Base-by-base conservation (phyloP, 495 filamentous ascomycete species). In the Penicillium paradoxum region DNA sequence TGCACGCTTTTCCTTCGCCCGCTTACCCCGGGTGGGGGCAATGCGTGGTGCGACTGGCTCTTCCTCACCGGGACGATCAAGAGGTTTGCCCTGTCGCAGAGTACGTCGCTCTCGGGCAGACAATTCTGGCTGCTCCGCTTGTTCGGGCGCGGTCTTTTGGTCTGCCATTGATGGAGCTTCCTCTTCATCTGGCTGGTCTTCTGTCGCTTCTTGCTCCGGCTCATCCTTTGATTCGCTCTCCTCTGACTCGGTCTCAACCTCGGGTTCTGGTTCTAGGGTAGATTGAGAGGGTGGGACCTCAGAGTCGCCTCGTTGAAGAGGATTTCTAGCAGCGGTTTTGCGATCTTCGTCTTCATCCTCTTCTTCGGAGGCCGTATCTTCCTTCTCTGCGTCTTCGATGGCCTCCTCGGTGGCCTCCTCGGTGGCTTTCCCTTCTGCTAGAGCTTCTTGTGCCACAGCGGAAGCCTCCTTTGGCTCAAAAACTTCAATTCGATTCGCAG, bases 1-100 rank as follows among this genome's bases (percentile, higher is more conserved):
- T 0, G 88, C 81, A 62, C 95, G 96, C 74, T 93, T 96, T 40
- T 83, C 81, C 64, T 96, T 98, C 39, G 76, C 79, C 50, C 81
- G 83, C 69, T 95, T 92, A 33, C 91, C 93, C 22, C 92, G 89
- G 34, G 87, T 83, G 29, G 68, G 68, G 30, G 67, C 64, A 51
- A 56, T 57, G 6, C 58, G 58, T n/a, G 61, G 38, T 7, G 51
- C 34, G 9, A 49, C 24, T 7, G 57, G 55, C 38, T 65, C 60
- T 9, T 33, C 37, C 30, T 56, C 21, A 22, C 48, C 45, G 4
- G 59, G 51, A 22, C 56, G 51, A 25, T 66, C 64, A 46, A 69
- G 42, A 15, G 57, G 19, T 34, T 73, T 72, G 34, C 72, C 75
- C 62, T 83, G 79, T 21, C 69, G 69, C 13, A 80, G 58, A 18